A percentile compares a stretch with the other conserved stretches of the same genome.
These are phyloP conservation scores for Penicillium brasilianum DNA, from an alignment of 2,329 filamentous ascomycete species.

Conservation along the genomic window DNA sequence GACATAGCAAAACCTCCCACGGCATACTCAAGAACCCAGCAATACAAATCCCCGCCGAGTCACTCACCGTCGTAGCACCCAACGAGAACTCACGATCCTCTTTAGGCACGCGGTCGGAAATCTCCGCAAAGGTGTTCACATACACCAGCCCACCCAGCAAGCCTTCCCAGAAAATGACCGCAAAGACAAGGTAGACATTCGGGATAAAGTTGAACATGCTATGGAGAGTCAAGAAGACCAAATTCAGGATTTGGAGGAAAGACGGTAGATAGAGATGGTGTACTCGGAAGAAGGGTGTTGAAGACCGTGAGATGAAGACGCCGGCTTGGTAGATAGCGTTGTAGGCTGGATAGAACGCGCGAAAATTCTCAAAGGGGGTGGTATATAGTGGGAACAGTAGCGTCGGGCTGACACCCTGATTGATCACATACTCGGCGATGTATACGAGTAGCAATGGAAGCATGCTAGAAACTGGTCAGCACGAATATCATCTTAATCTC, in stretches of 20 bases:
- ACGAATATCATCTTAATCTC: not conserved
- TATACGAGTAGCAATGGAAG: slow-evolving; percentile 90
- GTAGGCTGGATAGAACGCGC: slow-evolving; percentile 93
- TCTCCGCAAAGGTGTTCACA: slow-evolving; percentile 94
- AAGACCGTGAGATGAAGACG: slow-evolving; percentile 92
- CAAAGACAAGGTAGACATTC: slow-evolving; percentile 82
- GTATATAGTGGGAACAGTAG: slow-evolving; percentile 79
- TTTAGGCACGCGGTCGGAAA: slow-evolving; percentile 77
- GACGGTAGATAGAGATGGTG: slow-evolving; percentile 81
- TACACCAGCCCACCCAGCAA: slow-evolving; percentile 90
- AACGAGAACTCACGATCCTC: slow-evolving; percentile 90
- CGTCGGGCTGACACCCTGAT: slow-evolving; percentile 90
- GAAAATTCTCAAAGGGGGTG: slow-evolving; percentile 79
- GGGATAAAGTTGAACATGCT: slow-evolving; percentile 82
- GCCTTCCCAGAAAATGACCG: slow-evolving; percentile 91
- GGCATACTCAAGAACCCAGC: slow-evolving; percentile 83
- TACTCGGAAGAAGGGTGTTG: slow-evolving; percentile 83
- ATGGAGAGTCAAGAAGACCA: slow-evolving; percentile 74
- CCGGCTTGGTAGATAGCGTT: slow-evolving; percentile 93
- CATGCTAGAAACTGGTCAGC: slow-evolving; percentile 63
- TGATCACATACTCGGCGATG: slow-evolving; percentile 95
- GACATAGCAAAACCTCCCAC: slow-evolving; percentile 80
- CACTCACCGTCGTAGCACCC: slow-evolving; percentile 87
- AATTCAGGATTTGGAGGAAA: slow-evolving; percentile 78
- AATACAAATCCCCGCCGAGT: slow-evolving; percentile 87